Evolutionary conservation across 768 basidiomycete genomes (phyloP).

Genomic region (Pulveroboletus sp.): DNA sequence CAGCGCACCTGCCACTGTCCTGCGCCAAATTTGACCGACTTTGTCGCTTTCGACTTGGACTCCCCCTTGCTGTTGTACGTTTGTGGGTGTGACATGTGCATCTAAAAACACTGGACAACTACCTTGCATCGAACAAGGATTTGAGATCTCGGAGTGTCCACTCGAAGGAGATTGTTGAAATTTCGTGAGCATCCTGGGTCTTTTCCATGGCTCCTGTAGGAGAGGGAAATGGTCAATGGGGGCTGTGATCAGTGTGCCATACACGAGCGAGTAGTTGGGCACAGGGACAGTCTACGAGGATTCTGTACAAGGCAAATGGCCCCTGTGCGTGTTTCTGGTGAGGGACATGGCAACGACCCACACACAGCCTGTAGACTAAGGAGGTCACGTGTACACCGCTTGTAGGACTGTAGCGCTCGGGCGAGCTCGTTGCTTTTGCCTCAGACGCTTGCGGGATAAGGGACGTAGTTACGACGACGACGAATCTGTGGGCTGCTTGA

Average conservation of each 20-base stretch:
- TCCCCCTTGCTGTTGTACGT: conserved; percentile 54
- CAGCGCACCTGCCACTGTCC: conserved; percentile 63
- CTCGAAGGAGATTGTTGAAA: conserved; percentile 58
- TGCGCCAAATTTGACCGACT: conserved; percentile 71
- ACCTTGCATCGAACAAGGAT: conserved; percentile 69
- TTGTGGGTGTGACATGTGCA: background rate
- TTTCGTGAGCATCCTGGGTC: conserved; percentile 43
- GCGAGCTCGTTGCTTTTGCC: background rate
- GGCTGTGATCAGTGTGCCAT: background rate
- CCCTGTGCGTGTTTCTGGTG: background rate
- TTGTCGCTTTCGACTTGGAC: conserved; percentile 69
- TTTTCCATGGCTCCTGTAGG: conserved; percentile 25
- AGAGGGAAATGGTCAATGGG: background rate
- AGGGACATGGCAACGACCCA: too few species aligned
- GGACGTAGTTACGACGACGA: conserved; percentile 1
- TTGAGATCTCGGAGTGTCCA: conserved; percentile 74
- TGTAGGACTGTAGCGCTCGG: too few species aligned
- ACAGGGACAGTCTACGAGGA: background rate
- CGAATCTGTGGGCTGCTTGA: background rate
- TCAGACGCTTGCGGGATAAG: background rate
- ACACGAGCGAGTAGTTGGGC: background rate
- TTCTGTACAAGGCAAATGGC: background rate
- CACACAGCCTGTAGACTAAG: too few species aligned
- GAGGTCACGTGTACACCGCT: background rate
- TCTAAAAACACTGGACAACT: background rate